Evolutionary conservation across 805 yeast genomes (phyloP).

Genomic region (Yarrowia sp.): DNA sequence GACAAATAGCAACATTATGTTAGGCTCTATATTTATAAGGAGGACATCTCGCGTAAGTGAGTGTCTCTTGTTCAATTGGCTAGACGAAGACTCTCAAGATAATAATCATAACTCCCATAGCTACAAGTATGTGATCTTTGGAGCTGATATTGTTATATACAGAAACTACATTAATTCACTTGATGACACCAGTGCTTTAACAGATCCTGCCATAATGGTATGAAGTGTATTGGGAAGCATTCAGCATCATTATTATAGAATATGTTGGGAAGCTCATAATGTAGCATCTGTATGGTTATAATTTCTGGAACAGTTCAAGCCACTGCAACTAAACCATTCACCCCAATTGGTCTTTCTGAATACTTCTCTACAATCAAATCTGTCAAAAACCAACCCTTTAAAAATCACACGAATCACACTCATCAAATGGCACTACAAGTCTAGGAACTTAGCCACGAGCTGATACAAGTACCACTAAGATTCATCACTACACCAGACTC

Average conservation of each 20-base stretch:
- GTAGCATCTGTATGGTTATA: no score
- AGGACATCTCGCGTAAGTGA: no score
- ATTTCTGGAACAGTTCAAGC: not conserved
- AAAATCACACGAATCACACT: not conserved
- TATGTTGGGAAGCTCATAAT: no score
- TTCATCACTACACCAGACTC: not conserved
- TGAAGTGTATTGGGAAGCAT: not conserved
- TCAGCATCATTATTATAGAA: no score
- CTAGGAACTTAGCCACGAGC: not conserved
- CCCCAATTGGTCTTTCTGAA: not conserved
- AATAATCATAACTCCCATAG: no score
- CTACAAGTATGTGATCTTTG: not conserved
- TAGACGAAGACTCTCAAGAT: no score
- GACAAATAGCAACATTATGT: no score
- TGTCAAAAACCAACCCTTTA: not conserved
- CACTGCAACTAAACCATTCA: accelerated
- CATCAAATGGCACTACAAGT: not conserved
- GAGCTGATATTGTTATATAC: conserved; percentile 4
- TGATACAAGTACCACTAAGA: not conserved
- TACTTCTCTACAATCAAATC: not conserved
- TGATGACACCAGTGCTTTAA: not conserved
- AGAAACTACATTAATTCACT: not conserved
- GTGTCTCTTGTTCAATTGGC: conserved; percentile 4
- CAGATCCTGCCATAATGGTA: not conserved
- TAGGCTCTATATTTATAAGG: no score